These are phyloP conservation scores for Dioscorea cayenensis DNA, from an alignment of 116 monocot species.

Conservation along the genomic window DNA sequence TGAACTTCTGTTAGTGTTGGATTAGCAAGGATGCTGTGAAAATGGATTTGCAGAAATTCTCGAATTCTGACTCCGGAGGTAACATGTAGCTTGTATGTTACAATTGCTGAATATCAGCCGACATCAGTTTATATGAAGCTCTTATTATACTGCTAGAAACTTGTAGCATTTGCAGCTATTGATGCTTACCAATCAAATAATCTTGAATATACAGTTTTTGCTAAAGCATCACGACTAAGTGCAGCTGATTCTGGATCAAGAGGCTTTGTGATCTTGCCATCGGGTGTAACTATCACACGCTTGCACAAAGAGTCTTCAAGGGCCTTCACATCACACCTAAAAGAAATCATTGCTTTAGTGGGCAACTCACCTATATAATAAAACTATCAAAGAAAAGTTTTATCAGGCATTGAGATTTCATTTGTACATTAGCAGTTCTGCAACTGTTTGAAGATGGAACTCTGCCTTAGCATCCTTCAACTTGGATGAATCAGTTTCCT, in stretches of 20 bases:
- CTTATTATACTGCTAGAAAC: too few relatives aligned
- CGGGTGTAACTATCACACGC: slow-evolving; percentile 93
- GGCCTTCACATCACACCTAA: slow-evolving; percentile 62
- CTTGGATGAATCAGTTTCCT: slow-evolving; percentile 87
- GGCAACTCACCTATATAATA: background rate
- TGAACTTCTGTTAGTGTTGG: background rate
- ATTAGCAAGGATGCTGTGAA: background rate
- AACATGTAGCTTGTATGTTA: background rate
- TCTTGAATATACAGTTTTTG: slow-evolving; percentile 93
- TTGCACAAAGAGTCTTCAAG: slow-evolving; percentile 72
- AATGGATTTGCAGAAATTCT: background rate
- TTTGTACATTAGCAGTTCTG: slow-evolving; percentile 78
- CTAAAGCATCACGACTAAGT: slow-evolving; percentile 82
- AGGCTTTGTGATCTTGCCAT: slow-evolving; percentile 92
- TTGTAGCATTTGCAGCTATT: too few relatives aligned
- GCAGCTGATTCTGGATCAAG: slow-evolving; percentile 87
- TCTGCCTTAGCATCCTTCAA: slow-evolving; percentile 67
- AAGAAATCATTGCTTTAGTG: background rate
- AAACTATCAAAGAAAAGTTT: background rate
- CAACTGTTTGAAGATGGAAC: slow-evolving; percentile 70
- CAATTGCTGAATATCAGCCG: too few relatives aligned
- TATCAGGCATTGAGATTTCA: background rate
- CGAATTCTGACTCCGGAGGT: background rate
- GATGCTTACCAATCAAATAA: slow-evolving; percentile 89
- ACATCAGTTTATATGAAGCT: too few relatives aligned